Evolutionary conservation across 352 stramenopile genomes (phyloP), one percentile per base, ranked within the genome.

Genomic region (Globisporangium parvum): DNA sequence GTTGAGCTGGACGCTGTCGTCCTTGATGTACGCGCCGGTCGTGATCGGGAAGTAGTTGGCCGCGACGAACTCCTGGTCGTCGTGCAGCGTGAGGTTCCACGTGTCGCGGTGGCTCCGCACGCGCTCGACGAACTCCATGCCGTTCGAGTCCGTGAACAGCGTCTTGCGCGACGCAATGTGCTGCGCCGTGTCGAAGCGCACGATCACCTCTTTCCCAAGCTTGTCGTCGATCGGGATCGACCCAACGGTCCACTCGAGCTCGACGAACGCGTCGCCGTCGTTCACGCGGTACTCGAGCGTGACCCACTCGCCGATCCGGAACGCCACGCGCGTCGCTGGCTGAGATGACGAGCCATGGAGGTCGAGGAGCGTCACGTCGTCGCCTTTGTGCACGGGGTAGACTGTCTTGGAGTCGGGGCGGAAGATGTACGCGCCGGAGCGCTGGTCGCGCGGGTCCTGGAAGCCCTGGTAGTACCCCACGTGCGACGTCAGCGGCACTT

Each of bases 11-110:
- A 64, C 50, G 26, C 83, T 76, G 17, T 77, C 59, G 58, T 98
- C 89, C 67, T 98, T 87, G 57, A 99, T 75, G 60, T 95, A 98
- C 9, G 92, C 87, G 17, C 89, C 89, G 6, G 93, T 87, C 52
- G 91, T 98, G n/a, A 99, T 91, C 1, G 97, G 97, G 61, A 98
- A 98, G 74, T 98, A 99, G 69, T 99, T 99, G 41, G 91, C 94
- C 14, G 96, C 84, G 44, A 99, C 85, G 47, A 85, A 88, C 69
- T 99, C 91, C 51, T 88, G 80, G 23, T 97, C 86, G 37, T 96
- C 96, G 58, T 69, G 96, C 33, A 74, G 68, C 47, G 76, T 84
- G 35, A 97, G 57, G 53, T 97, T 80, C 84, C 85, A 98, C 35
- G 88, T 96, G 26, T 88, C 80, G 20, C 93, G 77, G 59, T 91